Base-by-base conservation (phyloP, 768 basidiomycete genomes). In the Plicaturopsis crispa region DNA sequence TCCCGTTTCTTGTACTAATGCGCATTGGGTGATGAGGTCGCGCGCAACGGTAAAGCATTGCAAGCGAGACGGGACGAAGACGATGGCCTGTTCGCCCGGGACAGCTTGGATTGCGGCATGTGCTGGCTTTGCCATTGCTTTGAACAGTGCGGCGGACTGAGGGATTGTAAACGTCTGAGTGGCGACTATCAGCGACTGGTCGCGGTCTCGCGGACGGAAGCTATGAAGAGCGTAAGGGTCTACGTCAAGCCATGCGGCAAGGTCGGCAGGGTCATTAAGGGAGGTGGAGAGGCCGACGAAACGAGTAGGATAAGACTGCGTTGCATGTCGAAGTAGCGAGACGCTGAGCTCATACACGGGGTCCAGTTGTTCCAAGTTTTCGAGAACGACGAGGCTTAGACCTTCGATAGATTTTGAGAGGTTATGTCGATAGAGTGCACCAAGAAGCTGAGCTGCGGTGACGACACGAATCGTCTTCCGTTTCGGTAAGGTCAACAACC, bases 71-170 rank as follows among this genome's bases (percentile, higher is more conserved):
- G 96, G 86, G 1, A 96, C 88, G 57, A 98, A 96, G 8, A 94
- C 69, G 43, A 98, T 73, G 0, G 80, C 73, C 3, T 72, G 65
- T 40, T 72, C 71, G 5, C 60, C 65, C 10, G 56, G 50, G 2
- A 64, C 54, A 2, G 63, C 63, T 41, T 62, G 72, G 42, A 96
- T 78, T n/a, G 79, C 79, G 7, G 77, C 61, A 58, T 93, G 87
- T 2, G 83, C 79, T 3, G 94, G 91, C 54, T 90, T 93, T 33
- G 85, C 77, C 83, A 98, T 96, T 2, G 81, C 75, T 51, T 92
- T 93, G 61, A 91, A 81, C 14, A 98, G 67, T 0, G 88, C 79
- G 1, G 84, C 72, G 4, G 93, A 96, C 49, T 91, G 80, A 0
- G 90, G 77, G 32, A 91, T 84, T 13, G 80, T 82, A 62, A 94